Evolutionary conservation across 2,329 filamentous ascomycete species (phyloP).

Genomic region (Epichloe hybrida): DNA sequence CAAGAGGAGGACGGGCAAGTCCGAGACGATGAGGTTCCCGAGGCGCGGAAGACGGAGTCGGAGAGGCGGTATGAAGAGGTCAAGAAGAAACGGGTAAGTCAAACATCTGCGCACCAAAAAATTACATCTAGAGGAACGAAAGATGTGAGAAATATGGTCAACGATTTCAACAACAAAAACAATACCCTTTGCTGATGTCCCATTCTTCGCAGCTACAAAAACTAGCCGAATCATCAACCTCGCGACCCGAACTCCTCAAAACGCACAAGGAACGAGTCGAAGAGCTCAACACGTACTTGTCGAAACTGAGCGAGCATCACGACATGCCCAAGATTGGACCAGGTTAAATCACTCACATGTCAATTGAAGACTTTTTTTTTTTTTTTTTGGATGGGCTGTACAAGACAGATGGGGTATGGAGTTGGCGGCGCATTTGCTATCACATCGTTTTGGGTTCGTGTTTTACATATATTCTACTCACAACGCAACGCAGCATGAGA

Average conservation of each 20-base stretch:
- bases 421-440: not conserved
- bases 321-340: constrained; percentile 72
- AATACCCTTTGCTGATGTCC: no score
- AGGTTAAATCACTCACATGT: constrained; percentile 25
- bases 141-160: no score
- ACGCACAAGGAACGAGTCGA: constrained; percentile 96
- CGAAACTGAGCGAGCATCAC: constrained; percentile 87
- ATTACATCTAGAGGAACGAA: no score
- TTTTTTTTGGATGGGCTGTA: not conserved
- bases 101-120: not conserved
- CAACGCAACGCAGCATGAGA: no score
- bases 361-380: not conserved
- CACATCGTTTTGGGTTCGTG: not conserved
- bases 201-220: constrained; percentile 55
- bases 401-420: not conserved
- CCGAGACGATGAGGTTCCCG: constrained; percentile 16
- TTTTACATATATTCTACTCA: no score
- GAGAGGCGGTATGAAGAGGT: constrained; percentile 72
- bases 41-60: constrained; percentile 61
- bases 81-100: constrained; percentile 58
- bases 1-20: constrained; percentile 17
- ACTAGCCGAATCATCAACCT: constrained; percentile 46
- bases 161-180: no score
- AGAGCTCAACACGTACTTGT: constrained; percentile 87
- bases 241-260: constrained; percentile 68